These are phyloP conservation scores for Solanum megistacrolobum DNA, from an alignment of 257 asterid genomes.

Conservation along the genomic window DNA sequence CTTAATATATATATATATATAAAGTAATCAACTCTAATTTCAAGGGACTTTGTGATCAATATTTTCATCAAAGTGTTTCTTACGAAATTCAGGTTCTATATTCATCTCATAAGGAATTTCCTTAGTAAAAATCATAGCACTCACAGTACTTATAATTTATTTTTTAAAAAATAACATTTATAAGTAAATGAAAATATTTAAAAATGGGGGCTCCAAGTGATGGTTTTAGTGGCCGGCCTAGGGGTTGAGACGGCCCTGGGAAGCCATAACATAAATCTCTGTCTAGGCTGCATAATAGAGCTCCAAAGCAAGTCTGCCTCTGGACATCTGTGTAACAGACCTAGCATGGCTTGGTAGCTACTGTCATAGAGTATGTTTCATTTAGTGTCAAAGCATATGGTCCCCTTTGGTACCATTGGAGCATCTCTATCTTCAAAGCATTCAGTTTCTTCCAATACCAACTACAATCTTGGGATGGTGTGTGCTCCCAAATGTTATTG, in stretches of 20 bases:
- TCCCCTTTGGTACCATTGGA: neutral
- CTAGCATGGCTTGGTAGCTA: neutral
- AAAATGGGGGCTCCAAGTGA: neutral
- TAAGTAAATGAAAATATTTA: too few species aligned
- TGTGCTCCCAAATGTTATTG: neutral
- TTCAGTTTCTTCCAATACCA: neutral
- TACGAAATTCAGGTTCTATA: too few species aligned
- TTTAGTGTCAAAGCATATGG: neutral
- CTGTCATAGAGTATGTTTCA: neutral
- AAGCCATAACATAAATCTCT: neutral
- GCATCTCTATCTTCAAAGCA: neutral
- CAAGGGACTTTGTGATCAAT: too few species aligned
- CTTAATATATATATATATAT: too few species aligned
- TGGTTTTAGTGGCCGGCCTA: neutral
- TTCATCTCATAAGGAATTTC: too few species aligned
- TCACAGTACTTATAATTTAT: too few species aligned
- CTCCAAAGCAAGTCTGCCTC: neutral
- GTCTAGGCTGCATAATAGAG: neutral
- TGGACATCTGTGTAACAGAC: neutral
- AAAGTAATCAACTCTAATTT: too few species aligned
- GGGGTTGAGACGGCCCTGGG: neutral
- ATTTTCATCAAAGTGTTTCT: too few species aligned
- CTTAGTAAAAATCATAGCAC: too few species aligned
- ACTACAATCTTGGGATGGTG: neutral
- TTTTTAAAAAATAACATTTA: too few species aligned